phyloP scores from a whole-genome alignment of 768 basidiomycete genomes.

The Roridomyces roridus region DNA sequence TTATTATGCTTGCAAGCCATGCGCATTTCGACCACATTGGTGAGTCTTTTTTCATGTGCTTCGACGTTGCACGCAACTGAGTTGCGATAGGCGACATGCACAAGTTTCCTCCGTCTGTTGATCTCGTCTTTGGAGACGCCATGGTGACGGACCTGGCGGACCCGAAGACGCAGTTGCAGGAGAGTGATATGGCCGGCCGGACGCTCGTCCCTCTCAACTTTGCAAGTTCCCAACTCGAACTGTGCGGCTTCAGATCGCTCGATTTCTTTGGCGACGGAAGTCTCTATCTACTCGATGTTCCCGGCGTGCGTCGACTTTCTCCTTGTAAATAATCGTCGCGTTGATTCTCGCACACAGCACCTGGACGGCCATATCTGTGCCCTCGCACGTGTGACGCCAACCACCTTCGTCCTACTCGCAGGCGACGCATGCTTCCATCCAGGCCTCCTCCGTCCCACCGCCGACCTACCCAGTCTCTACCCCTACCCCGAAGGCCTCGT shows the following conservation, averaged over 20 bases:
- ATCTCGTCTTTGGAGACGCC: conserved; percentile 22
- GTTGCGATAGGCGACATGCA: conserved; percentile 25
- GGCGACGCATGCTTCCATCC: conserved; percentile 29
- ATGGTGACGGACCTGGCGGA: conserved; percentile 4
- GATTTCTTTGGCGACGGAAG: conserved; percentile 33
- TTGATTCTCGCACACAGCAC: conserved; percentile 16
- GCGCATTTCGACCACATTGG: conserved; percentile 27
- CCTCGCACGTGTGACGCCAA: conserved; percentile 27
- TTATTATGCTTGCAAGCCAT: too few species aligned
- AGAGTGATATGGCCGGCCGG: conserved; percentile 25
- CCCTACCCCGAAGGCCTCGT: conserved; percentile 22
- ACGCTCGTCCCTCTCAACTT: conserved; percentile 20
- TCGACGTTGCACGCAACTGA: background rate
- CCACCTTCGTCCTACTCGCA: conserved; percentile 27
- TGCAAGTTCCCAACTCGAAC: conserved; percentile 14
- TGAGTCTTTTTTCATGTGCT: background rate
- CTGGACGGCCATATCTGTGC: conserved; percentile 24
- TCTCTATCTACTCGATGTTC: conserved; percentile 28
- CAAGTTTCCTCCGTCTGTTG: conserved; percentile 22
- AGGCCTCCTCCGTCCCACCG: conserved; percentile 29
- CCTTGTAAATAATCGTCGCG: background rate
- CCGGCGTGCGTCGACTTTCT: conserved; percentile 20
- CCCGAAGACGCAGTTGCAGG: conserved; percentile 19
- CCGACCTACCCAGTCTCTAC: conserved; percentile 15
- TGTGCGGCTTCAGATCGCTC: conserved; percentile 24